Percentiles rank a stretch among this genome's conserved stretches.
phyloP scores from a whole-genome alignment of 768 basidiomycete genomes.

The Mycena crocata region DNA sequence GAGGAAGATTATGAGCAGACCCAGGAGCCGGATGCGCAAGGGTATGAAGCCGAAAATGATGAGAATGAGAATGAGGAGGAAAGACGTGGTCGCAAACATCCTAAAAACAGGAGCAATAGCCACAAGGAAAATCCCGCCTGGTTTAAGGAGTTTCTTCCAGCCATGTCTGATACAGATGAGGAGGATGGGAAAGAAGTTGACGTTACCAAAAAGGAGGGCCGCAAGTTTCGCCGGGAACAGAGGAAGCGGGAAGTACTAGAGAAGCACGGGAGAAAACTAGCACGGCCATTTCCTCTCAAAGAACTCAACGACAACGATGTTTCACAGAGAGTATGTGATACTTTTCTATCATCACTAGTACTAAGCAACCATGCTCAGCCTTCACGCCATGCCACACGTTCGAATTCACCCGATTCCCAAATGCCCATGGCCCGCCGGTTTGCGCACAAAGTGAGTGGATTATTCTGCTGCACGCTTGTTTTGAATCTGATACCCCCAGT shows the following conservation, averaged over 20 bases:
- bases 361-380: conserved; percentile 5
- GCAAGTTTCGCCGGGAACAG: neutral
- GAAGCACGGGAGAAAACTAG: conserved; percentile 5
- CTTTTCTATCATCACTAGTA: neutral
- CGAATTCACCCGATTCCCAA: neutral
- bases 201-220: conserved; percentile 11
- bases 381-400: neutral
- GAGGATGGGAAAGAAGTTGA: conserved; percentile 1
- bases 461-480: neutral
- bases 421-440: neutral
- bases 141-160: neutral
- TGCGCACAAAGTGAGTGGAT: conserved; percentile 9
- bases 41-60: conserved; percentile 32
- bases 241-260: neutral
- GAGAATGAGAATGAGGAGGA: conserved; percentile 23
- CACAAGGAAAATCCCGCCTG: neutral
- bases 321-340: conserved; percentile 4
- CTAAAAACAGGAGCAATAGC: conserved; percentile 6
- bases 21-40: conserved; percentile 37
- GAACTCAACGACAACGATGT: neutral
- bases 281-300: conserved; percentile 22
- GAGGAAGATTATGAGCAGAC: conserved; percentile 45
- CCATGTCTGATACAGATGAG: conserved; percentile 26
- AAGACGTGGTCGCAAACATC: neutral
- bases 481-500: neutral